Percentiles rank a stretch among this genome's conserved stretches.
Conservation (phyloP, 2,329 filamentous ascomycete genomes). For the Zymoseptoria ardabiliae region DNA sequence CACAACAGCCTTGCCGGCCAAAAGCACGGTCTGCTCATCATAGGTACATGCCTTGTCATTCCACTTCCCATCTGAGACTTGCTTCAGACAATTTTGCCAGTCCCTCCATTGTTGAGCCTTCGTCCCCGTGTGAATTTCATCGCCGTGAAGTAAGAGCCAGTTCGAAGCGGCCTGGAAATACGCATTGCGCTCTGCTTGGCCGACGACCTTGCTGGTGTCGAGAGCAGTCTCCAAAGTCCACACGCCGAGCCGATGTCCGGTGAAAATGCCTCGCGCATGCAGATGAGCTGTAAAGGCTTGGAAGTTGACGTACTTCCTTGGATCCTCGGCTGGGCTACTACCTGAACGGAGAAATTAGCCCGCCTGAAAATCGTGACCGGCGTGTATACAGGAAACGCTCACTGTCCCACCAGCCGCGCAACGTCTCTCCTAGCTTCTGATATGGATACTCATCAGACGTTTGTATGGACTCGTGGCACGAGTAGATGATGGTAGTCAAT, state of each 20-base stretch:
- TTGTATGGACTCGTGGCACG: no score
- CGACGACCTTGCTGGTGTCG: background rate
- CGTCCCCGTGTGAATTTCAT: background rate
- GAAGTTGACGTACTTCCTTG: conserved; percentile 1
- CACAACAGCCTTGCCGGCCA: background rate
- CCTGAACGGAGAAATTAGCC: background rate
- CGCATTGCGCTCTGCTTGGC: background rate
- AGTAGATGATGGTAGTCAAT: background rate
- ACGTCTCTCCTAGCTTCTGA: background rate
- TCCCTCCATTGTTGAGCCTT: background rate
- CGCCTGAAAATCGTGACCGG: no score
- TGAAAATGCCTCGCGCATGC: background rate
- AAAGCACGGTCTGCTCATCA: background rate
- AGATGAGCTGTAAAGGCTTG: conserved; percentile 1
- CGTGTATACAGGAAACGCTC: background rate
- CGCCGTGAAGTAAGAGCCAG: background rate
- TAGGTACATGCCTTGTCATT: background rate
- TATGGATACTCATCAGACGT: background rate
- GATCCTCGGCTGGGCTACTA: background rate
- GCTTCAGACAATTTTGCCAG: background rate
- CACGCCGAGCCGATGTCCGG: background rate
- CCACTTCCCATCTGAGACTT: background rate
- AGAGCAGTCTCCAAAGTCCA: background rate
- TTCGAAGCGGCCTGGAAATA: conserved; percentile 1
- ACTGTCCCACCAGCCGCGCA: conserved; percentile 2